Evolutionary conservation across 441 rosid genomes (phyloP), one percentile per base, ranked within the genome.

Genomic region (Viola pubescens): DNA sequence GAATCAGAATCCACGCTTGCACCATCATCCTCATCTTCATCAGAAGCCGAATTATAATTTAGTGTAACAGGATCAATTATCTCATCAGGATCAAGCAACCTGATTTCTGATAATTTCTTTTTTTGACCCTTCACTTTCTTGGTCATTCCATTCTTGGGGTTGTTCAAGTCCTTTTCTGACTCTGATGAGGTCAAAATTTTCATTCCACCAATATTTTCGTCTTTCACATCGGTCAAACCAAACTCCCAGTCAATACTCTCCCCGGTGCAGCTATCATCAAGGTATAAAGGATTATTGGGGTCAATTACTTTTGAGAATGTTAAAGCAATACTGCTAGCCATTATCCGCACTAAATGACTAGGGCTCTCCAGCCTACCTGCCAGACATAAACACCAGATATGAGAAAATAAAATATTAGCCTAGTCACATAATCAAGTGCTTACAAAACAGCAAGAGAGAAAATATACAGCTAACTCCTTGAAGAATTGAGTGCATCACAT

Each of bases 341-440:
- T 94, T 85, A 82, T 94, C 69, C 96, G 76, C 52, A 88, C 67
- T 52, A 82, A 65, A 78, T 82, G 78, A 68, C 77, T 72, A 61
- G 97, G 97, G 75, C 77, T 88, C 75, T 90, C 99, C 68, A 94
- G 83, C 76, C 99, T 90, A 73, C 86, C 97, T 94, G 89, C 63
- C 70, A 77, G 68, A 54, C 63, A 75, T 34, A 66, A 73, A 67
- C 52, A 73, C 55, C 56, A 66, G 12, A 63, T 6, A 55, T 62
- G 26, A 66, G 55, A 52, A 16, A 19, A 19, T 0, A 19, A 53
- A 48, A 60, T 40, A 4, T 34, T 61, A 65, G 70, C 34, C 58
- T 42, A 45, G 49, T 70, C 50, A 64, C 56, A 65, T 57, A 12
- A 50, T 41, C 80, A 61, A 63, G 64, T 9, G 62, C 63, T 62